phyloP scores from a whole-genome alignment of 495 filamentous ascomycete genomes.

The Hypoxylon crocopeplum region DNA sequence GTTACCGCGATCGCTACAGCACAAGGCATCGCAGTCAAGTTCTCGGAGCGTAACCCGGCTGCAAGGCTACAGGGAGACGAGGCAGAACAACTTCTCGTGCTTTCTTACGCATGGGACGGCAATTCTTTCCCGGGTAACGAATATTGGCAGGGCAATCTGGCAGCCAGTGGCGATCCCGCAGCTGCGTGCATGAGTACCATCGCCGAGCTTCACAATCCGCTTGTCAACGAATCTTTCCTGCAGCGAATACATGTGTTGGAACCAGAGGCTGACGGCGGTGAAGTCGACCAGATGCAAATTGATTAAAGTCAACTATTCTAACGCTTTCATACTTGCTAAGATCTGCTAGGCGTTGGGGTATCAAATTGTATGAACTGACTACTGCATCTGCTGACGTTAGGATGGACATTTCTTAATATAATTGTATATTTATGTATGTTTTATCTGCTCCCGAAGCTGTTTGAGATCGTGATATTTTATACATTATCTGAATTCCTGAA shows the following conservation, averaged over 20 bases:
- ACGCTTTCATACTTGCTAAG: too few species aligned
- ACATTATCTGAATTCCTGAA: too few species aligned
- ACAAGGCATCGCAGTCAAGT: slow-evolving; percentile 34
- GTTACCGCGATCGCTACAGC: background rate
- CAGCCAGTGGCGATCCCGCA: slow-evolving; percentile 44
- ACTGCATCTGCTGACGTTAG: too few species aligned
- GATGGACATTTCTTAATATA: too few species aligned
- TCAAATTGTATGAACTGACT: too few species aligned
- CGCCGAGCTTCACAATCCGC: slow-evolving; percentile 45
- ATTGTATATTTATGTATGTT: too few species aligned
- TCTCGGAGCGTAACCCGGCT: slow-evolving; percentile 42
- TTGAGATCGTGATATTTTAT: too few species aligned
- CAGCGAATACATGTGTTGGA: slow-evolving; percentile 7
- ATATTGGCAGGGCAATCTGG: slow-evolving; percentile 43
- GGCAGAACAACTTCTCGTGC: slow-evolving; percentile 38
- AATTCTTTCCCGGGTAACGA: slow-evolving; percentile 50
- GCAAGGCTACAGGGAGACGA: slow-evolving; percentile 31
- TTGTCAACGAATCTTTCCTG: slow-evolving; percentile 33
- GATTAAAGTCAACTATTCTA: too few species aligned
- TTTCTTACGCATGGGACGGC: slow-evolving; percentile 50
- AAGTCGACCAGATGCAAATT: too few species aligned
- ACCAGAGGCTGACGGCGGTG: too few species aligned
- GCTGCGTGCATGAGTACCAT: slow-evolving; percentile 50
- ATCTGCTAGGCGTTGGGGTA: too few species aligned
- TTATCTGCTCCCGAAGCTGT: too few species aligned